Conservation (phyloP, 495 filamentous ascomycete genomes). For the Aspergillus coremiiformis region DNA sequence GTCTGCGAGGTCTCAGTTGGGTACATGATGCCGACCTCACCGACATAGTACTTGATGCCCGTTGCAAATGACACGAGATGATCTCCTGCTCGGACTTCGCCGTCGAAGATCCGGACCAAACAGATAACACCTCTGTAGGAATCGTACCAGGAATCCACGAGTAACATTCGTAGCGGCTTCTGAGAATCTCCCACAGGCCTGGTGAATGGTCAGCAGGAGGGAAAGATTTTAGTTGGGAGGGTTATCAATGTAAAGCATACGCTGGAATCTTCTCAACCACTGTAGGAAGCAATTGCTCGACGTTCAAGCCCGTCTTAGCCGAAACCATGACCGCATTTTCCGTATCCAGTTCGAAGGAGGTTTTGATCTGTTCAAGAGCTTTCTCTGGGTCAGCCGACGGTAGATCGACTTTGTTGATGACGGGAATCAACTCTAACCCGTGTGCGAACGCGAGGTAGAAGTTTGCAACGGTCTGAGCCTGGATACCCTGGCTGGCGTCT, state of each 20-base stretch:
- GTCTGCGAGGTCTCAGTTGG: constrained; percentile 79
- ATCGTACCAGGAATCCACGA: constrained; percentile 98
- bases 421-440: constrained; percentile 75
- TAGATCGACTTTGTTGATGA: constrained; percentile 95
- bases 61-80: constrained; percentile 80
- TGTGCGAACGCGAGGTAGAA: constrained; percentile 96
- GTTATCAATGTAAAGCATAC: constrained; percentile 26
- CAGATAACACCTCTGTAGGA: constrained; percentile 90
- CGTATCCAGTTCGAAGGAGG: constrained; percentile 80
- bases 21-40: constrained; percentile 96
- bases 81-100: constrained; percentile 73
- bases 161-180: constrained; percentile 70
- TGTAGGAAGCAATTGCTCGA: constrained; percentile 68
- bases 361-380: constrained; percentile 76
- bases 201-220: neutral
- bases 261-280: constrained; percentile 80
- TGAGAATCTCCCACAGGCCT: constrained; percentile 63
- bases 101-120: constrained; percentile 87
- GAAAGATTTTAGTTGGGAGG: too few relatives aligned
- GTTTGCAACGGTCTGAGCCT: constrained; percentile 94
- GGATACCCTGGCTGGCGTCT: constrained; percentile 87
- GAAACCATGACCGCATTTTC: constrained; percentile 76
- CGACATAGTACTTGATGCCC: constrained; percentile 77
- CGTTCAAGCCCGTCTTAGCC: constrained; percentile 87
- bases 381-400: constrained; percentile 76